phyloP scores from a whole-genome alignment of 257 asterid species.

The Fraxinus anomala region DNA sequence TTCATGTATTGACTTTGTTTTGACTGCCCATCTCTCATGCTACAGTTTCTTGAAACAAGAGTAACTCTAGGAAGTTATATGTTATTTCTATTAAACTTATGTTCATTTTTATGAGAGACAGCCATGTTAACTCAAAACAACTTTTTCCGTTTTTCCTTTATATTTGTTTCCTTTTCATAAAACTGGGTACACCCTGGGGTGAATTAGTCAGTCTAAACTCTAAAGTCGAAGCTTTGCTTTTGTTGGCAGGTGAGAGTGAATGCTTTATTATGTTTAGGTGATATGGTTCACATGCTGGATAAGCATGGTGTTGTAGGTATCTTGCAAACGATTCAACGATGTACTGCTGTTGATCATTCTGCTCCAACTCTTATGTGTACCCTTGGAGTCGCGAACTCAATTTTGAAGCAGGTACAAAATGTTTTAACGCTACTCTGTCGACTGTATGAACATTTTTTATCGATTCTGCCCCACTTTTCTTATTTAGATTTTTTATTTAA shows the following conservation, averaged over 20 bases:
- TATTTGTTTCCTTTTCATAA: neutral
- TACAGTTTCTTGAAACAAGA: neutral
- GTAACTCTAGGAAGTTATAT: neutral
- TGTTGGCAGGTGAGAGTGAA: conserved; percentile 91
- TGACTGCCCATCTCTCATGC: neutral
- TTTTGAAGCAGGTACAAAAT: conserved; percentile 76
- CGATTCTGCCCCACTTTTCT: conserved; percentile 13
- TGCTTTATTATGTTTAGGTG: conserved; percentile 84
- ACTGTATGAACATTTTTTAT: conserved; percentile 11
- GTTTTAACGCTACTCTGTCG: neutral
- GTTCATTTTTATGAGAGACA: neutral
- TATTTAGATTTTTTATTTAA: conserved; percentile 20
- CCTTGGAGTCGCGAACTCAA: conserved; percentile 89
- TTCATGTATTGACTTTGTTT: conserved; percentile 10
- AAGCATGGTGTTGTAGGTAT: conserved; percentile 70
- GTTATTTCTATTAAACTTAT: neutral
- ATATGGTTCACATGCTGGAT: conserved; percentile 87
- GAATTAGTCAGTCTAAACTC: conserved; percentile 24
- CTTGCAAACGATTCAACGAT: conserved; percentile 85
- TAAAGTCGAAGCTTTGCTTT: conserved; percentile 11
- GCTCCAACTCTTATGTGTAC: conserved; percentile 99
- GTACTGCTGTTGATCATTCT: conserved; percentile 97
- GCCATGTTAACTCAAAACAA: neutral
- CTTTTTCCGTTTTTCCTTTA: neutral
- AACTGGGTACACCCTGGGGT: conserved; percentile 1